phyloP scores from a whole-genome alignment of 371 early-diverging fungal species.

The Mucor velutinosus region DNA sequence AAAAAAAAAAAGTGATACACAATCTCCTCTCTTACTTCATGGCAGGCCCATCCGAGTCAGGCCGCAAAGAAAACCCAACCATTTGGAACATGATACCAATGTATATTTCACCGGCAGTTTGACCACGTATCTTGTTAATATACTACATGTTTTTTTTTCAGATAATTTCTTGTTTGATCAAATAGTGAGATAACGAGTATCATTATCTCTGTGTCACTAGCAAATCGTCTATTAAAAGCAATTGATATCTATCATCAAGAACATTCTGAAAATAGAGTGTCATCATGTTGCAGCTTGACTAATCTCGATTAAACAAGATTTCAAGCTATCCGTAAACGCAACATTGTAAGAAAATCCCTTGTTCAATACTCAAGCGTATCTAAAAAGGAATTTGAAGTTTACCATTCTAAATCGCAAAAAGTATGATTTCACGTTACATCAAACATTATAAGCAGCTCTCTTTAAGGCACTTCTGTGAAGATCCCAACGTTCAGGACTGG shows the following conservation, averaged over 20 bases:
- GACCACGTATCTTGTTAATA: not conserved
- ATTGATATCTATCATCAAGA: not conserved
- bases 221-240: not conserved
- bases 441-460: not conserved
- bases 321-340: not conserved
- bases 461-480: not conserved
- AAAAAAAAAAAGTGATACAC: not conserved
- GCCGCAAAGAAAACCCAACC: not conserved
- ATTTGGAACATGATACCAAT: not conserved
- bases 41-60: not conserved
- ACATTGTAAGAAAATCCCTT: not conserved
- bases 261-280: no score
- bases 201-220: not conserved
- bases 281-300: no score
- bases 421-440: not conserved
- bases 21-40: not conserved
- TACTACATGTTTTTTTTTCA: not conserved
- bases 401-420: not conserved
- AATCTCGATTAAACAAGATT: no score
- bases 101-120: not conserved
- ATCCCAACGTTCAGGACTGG: not conserved
- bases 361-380: not conserved
- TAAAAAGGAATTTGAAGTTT: not conserved
- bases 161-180: not conserved
- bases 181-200: not conserved